Percentiles rank a stretch among this genome's conserved stretches.
These are phyloP conservation scores for Stipa capillata DNA, from an alignment of 176 grass and related monocot species.

Conservation along the genomic window DNA sequence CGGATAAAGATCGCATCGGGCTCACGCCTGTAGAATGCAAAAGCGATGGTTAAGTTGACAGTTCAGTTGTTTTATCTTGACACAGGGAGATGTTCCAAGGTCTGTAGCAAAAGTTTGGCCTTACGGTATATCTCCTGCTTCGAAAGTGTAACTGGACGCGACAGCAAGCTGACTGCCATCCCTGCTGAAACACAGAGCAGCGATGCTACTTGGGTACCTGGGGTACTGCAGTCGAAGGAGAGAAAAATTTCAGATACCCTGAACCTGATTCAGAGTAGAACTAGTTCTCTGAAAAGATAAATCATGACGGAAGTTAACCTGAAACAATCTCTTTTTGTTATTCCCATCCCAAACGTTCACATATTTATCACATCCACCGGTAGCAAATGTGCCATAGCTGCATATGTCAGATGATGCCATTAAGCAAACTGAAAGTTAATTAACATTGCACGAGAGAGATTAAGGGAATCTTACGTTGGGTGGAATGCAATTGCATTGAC, in stretches of 20 bases:
- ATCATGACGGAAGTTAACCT: constrained; percentile 14
- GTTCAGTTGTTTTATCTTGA: neutral
- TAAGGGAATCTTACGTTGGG: constrained; percentile 24
- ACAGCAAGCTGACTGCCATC: constrained; percentile 58
- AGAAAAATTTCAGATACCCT: neutral
- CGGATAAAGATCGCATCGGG: constrained; percentile 45
- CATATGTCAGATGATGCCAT: neutral
- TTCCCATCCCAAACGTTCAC: constrained; percentile 59
- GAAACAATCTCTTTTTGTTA: constrained; percentile 50
- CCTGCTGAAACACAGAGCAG: constrained; percentile 55
- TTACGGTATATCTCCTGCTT: constrained; percentile 46
- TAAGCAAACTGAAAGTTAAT: neutral
- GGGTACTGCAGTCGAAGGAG: constrained; percentile 30
- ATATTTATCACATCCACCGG: constrained; percentile 62
- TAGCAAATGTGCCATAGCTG: constrained; percentile 71
- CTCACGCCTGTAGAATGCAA: constrained; percentile 37
- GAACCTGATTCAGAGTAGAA: neutral
- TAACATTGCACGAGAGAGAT: neutral
- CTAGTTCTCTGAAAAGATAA: neutral
- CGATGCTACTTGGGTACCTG: constrained; percentile 50
- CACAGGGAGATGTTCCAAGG: neutral
- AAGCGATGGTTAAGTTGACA: neutral
- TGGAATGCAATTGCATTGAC: constrained; percentile 73
- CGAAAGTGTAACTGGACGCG: constrained; percentile 63
- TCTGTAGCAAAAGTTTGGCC: neutral